These are phyloP conservation scores for Pseudogymnoascus sp. DNA, from an alignment of 2,329 filamentous ascomycete genomes.

Conservation along the genomic window DNA sequence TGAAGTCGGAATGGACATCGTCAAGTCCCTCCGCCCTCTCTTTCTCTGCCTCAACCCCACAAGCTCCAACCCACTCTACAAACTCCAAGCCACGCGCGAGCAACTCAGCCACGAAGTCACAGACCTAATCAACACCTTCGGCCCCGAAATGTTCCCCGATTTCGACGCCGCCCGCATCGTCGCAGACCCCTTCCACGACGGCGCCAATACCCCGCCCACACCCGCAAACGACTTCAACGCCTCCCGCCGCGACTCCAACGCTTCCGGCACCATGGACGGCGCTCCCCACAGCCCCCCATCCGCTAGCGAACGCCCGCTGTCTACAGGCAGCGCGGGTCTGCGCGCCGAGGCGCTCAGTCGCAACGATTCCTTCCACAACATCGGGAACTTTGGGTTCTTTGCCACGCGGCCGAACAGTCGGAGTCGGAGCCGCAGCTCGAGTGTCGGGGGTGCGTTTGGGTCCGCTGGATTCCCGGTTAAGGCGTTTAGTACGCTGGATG, in stretches of 20 bases:
- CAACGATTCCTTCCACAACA: conserved; percentile 90
- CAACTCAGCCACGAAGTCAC: conserved; percentile 76
- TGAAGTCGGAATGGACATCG: conserved; percentile 97
- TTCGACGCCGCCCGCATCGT: conserved; percentile 72
- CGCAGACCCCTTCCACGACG: conserved; percentile 38
- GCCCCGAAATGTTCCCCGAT: conserved; percentile 94
- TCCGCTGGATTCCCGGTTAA: conserved; percentile 56
- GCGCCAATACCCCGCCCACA: conserved; percentile 17
- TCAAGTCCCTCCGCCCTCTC: conserved; percentile 86
- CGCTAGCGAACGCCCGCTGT: conserved; percentile 15
- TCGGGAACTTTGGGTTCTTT: conserved; percentile 81
- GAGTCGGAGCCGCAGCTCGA: conserved; percentile 61
- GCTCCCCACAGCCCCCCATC: conserved; percentile 23
- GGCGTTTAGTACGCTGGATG: conserved; percentile 59
- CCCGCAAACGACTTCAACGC: conserved; percentile 18
- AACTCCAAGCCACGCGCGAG: conserved; percentile 62
- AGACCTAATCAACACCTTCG: conserved; percentile 86
- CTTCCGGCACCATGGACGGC: conserved; percentile 31
- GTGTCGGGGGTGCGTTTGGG: conserved; percentile 53
- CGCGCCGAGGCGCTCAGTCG: conserved; percentile 47
- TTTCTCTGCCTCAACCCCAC: conserved; percentile 76
- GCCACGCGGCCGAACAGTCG: conserved; percentile 78
- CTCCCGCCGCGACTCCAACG: conserved; percentile 41
- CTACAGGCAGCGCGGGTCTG: conserved; percentile 15
- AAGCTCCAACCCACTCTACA: conserved; percentile 74